Percentiles rank a stretch among this genome's conserved stretches.
These are phyloP conservation scores for Barbarea vulgaris DNA, from an alignment of 345 rosid species.

Conservation along the genomic window DNA sequence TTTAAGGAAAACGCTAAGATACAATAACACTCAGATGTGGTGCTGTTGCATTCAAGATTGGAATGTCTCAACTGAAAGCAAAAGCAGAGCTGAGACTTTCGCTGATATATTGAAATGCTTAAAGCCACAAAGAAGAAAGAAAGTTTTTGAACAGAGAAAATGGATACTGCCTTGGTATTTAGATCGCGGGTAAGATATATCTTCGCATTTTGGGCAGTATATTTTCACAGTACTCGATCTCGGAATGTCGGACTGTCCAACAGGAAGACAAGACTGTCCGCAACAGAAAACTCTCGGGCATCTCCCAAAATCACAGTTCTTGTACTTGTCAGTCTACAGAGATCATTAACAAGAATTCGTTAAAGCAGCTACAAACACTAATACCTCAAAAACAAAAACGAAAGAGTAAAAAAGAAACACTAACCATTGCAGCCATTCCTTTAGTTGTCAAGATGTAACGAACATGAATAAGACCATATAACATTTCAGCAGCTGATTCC, in stretches of 20 bases:
- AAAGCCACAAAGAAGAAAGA: neutral
- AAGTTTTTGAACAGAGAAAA: conserved; percentile 11
- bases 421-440: conserved; percentile 95
- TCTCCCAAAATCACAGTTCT: conserved; percentile 93
- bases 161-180: conserved; percentile 96
- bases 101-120: neutral
- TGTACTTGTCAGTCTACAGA: conserved; percentile 84
- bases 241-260: conserved; percentile 91
- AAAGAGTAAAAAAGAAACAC: neutral
- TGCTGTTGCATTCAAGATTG: neutral
- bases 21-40: conserved; percentile 3
- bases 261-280: conserved; percentile 94
- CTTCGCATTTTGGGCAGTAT: conserved; percentile 92
- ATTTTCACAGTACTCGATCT: conserved; percentile 91
- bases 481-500: conserved; percentile 96
- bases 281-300: conserved; percentile 96
- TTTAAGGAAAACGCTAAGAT: conserved; percentile 41
- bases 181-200: conserved; percentile 91
- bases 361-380: conserved; percentile 4
- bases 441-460: conserved; percentile 89
- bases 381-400: neutral
- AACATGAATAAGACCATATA: conserved; percentile 93
- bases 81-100: neutral
- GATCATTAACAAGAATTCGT: neutral
- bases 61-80: neutral